Conservation (phyloP, 306 rosid species). For the Rosa rugosa region DNA sequence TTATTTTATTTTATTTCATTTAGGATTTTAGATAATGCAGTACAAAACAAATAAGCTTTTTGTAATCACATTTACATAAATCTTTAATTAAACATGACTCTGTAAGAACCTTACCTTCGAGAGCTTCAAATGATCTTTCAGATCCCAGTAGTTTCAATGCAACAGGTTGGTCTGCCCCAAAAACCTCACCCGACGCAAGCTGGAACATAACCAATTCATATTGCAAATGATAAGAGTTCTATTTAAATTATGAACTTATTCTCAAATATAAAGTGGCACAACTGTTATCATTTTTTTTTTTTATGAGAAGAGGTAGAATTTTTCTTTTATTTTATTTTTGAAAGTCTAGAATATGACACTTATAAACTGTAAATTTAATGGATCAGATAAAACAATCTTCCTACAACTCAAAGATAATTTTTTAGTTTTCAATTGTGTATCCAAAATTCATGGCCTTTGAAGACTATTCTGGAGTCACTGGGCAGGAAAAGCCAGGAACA, state of each 20-base stretch:
- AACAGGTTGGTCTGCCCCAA: constrained; percentile 89
- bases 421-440: neutral
- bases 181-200: constrained; percentile 97
- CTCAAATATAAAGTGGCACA: neutral
- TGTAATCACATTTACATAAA: neutral
- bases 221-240: neutral
- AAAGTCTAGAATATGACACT: neutral
- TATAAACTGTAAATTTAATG: neutral
- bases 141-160: constrained; percentile 93
- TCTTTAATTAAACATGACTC: neutral
- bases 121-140: constrained; percentile 85
- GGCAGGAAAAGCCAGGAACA: neutral
- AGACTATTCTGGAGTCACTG: neutral
- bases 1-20: neutral
- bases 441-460: neutral
- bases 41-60: neutral
- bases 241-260: neutral
- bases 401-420: neutral
- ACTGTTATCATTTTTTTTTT: neutral
- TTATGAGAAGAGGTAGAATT: neutral
- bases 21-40: neutral
- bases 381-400: neutral
- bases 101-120: constrained; percentile 69
- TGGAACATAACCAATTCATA: constrained; percentile 42
- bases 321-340: neutral